phyloP scores from a whole-genome alignment of 768 basidiomycete species.

The Suillus cothurnatus region DNA sequence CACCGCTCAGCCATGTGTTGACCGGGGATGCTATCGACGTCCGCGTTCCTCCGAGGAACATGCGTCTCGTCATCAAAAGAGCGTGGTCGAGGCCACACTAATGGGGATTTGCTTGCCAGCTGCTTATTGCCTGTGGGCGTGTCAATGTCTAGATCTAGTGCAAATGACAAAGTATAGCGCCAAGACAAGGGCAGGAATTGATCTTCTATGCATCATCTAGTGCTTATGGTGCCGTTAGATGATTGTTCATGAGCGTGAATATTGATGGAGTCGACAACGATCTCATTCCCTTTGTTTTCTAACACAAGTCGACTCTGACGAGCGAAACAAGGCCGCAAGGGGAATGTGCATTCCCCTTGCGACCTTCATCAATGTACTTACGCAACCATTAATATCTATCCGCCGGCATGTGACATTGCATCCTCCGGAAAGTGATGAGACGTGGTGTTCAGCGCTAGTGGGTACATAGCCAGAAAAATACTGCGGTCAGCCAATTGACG shows the following conservation, averaged over 20 bases:
- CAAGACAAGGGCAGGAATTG: not conserved
- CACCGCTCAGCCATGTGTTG: not conserved
- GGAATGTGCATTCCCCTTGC: not conserved
- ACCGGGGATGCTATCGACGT: not conserved
- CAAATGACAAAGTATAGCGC: not conserved
- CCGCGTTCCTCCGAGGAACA: slow-evolving; percentile 3
- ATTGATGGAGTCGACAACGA: not conserved
- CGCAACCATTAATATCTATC: slow-evolving; percentile 10
- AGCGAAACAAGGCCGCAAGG: slow-evolving; percentile 9
- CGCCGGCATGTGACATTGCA: slow-evolving; percentile 4
- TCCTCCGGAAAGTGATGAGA: not conserved
- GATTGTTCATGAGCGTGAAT: not conserved
- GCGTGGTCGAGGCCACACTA: not conserved
- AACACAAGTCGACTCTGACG: not conserved
- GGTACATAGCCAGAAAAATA: not conserved
- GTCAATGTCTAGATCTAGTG: not conserved
- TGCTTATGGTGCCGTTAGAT: not conserved
- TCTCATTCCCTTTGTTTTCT: not conserved
- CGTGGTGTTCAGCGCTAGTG: not conserved
- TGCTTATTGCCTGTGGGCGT: not conserved
- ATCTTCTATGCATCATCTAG: not conserved
- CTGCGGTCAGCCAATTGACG: not conserved
- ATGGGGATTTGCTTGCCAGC: not conserved
- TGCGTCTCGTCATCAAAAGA: slow-evolving; percentile 2
- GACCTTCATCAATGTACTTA: slow-evolving; percentile 3